Evolutionary conservation across 305 asterid species (phyloP).

Genomic region (Petunia hybrid): DNA sequence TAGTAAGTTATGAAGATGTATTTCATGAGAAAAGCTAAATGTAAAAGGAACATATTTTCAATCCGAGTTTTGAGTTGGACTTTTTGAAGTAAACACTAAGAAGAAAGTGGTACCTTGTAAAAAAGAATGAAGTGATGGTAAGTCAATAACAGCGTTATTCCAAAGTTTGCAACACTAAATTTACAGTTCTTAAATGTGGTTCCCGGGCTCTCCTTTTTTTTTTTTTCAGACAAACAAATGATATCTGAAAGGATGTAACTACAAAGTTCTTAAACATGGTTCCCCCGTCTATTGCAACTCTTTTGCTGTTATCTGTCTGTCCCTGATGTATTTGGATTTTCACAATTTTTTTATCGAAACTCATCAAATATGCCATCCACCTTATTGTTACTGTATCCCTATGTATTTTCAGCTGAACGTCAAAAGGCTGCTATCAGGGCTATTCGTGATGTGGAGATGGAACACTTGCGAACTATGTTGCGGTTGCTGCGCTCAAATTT

Average conservation of each 20-base stretch:
- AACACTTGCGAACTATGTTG: conserved; percentile 61
- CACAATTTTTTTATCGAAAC: background rate
- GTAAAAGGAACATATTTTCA: background rate
- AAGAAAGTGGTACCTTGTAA: background rate
- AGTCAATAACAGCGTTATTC: background rate
- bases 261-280: conserved; percentile 6
- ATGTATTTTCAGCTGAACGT: conserved; percentile 63
- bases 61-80: conserved; percentile 4
- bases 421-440: conserved; percentile 82
- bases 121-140: background rate
- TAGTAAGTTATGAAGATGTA: conserved; percentile 18
- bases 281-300: background rate
- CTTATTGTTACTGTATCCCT: conserved; percentile 27
- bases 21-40: background rate
- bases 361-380: background rate
- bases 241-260: background rate
- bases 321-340: background rate
- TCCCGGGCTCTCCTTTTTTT: background rate
- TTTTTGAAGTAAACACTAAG: background rate
- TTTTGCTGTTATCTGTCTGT: conserved; percentile 11
- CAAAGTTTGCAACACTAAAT: conserved; percentile 3
- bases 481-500: conserved; percentile 61
- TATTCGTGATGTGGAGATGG: conserved; percentile 77
- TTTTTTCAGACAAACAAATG: background rate
- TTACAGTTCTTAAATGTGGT: background rate